Base-by-base conservation (phyloP, 163 green algal species). In the Trebouxiophyceae sp. region DNA sequence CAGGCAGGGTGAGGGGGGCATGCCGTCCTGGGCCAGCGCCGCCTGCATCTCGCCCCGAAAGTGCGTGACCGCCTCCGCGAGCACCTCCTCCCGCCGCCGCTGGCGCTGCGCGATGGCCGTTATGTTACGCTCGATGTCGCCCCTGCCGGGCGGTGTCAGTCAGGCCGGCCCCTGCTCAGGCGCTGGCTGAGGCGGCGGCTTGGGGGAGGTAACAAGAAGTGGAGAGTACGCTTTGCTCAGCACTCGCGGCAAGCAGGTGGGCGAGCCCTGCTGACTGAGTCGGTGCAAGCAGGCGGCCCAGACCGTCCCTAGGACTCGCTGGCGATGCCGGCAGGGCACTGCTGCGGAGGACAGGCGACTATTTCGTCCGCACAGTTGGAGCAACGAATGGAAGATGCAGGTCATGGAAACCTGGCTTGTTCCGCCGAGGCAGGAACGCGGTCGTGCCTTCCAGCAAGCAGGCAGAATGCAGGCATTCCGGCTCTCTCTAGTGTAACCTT, bases 31-130 rank as follows among this genome's bases (percentile, higher is more conserved):
- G 45, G 68, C 33, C 65, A 73, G 61, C 1, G 84, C 86, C 32
- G 54, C 54, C 5, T 66, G 57, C 61, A 93, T 89, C 68, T 93
- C 82, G 2, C 56, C 62, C 0, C 68, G 59, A 73, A 95, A 96
- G 28, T 78, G 69, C 4, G 71, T 32, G 6, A 96, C 80, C 22
- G 87, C 89, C 55, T 92, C 81, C 20, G 67, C 33, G 60, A 94
- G 78, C 60, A 89, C 78, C n/a, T 56, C 66, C 31, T 80, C 61
- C 56, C 83, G 81, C 50, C 45, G 73, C 16, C 74, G 66, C 5
- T 24, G 54, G 1, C 75, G 77, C 1, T 39, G 30, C 0, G 79
- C 77, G 34, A 89, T 73, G 0, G 63, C 62, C 5, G 24, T 64
- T 62, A 89, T 87, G 67, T 79, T 80, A 34, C 8, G 28, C 66